Base-by-base conservation (phyloP, 208 protist species). In the Borovskyia barvae region DNA sequence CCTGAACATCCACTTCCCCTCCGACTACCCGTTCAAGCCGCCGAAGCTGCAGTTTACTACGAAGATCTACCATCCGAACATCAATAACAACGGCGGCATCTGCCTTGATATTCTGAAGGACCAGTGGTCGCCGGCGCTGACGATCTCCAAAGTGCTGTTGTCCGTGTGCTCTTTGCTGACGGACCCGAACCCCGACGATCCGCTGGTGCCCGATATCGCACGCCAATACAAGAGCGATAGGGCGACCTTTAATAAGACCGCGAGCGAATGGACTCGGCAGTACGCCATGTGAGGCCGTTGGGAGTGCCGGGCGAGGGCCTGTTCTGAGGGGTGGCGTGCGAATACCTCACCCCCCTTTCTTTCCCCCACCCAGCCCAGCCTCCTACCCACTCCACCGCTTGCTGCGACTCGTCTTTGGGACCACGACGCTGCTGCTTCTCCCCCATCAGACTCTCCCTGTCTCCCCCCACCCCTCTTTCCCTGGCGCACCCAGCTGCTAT, bases 181-280 rank as follows among this genome's bases (percentile, higher is more conserved):
- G 37, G 98, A 99, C 68, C 98, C 98, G n/a, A 99, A 99, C 81
- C 97, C 98, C 39, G 97, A 99, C 57, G 97, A 99, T 90, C 98
- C 98, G 63, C 88, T 99, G 7, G 97, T 99, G 39, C 97, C 97
- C 20, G 97, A 99, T 69, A 99, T 99, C 78, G 98, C 98, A 33
- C 79, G 96, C 28, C 70, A 98, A 67, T 99, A 98, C 83, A 98
- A 98, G 80, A 87, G 70, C 28, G 86, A 98, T 78, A 85, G 85
- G 54, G 54, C 46, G n/a, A 72, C 87, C 48, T 98, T 96, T 65
- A 87, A 96, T 59, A 79, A 77, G 54, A 98, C 83, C 5, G 98
- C 98, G 11, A 54, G 74, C 20, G 97, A 99, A 80, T 99, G 97
- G 79, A 85, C 79, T 11, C 75, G 79, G 22, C 79, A 77, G 52